These are phyloP conservation scores for Saccharomycopsis fodiens DNA, from an alignment of 805 yeast species.

Conservation along the genomic window DNA sequence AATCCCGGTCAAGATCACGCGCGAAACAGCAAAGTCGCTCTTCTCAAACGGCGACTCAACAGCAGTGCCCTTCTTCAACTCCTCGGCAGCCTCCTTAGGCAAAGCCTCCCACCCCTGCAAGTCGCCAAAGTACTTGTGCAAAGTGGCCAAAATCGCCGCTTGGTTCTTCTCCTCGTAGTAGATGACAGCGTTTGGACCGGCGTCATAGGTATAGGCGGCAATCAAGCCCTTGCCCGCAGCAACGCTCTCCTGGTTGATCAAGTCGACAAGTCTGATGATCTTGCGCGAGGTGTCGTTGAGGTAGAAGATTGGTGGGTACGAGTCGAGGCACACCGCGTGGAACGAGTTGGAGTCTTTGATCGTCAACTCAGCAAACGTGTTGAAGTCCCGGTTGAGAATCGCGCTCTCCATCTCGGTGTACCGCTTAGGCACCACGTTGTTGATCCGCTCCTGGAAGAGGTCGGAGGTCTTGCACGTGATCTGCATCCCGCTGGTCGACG, in stretches of 20 bases:
- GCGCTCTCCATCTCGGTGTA: conserved; percentile 75
- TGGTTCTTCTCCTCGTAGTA: conserved; percentile 80
- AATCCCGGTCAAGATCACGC: conserved; percentile 75
- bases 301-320: conserved; percentile 92
- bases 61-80: conserved; percentile 23
- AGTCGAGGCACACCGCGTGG: conserved; percentile 96
- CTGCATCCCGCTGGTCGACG: conserved; percentile 96
- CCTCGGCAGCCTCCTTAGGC: conserved; percentile 21
- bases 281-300: conserved; percentile 85
- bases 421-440: conserved; percentile 78
- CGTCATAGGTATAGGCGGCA: conserved; percentile 97
- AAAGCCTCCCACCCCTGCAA: conserved; percentile 62
- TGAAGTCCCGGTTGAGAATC: conserved; percentile 68
- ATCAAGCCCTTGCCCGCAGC: conserved; percentile 43
- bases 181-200: conserved; percentile 98
- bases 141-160: conserved; percentile 58
- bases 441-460: conserved; percentile 72
- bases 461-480: conserved; percentile 84
- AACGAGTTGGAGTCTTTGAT: conserved; percentile 96
- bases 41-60: conserved; percentile 35
- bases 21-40: conserved; percentile 41
- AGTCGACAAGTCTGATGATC: conserved; percentile 70
- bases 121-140: conserved; percentile 50
- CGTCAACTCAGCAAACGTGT: conserved; percentile 77
- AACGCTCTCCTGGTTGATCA: conserved; percentile 46